Percentiles rank a stretch among this genome's conserved stretches.
Evolutionary conservation across 169 alveolate genomes (phyloP).

Genomic region (Eimeria praecox): DNA sequence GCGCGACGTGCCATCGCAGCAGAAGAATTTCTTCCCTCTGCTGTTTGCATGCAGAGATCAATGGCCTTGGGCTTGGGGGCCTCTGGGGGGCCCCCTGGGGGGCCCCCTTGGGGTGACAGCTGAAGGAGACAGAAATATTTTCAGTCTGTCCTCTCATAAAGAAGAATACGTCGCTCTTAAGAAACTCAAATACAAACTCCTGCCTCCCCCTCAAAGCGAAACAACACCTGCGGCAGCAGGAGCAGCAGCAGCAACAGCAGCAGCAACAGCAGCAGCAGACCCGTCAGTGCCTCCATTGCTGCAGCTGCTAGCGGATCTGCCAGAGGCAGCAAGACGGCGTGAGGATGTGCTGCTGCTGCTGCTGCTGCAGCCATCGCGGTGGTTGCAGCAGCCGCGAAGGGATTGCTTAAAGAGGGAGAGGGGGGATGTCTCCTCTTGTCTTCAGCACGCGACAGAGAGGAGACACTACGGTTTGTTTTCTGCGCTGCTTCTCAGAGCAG

Average conservation of each 20-base stretch:
- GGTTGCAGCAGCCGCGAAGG: conserved; percentile 10
- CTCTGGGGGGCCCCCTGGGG: not conserved
- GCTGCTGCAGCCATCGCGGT: conserved; percentile 59
- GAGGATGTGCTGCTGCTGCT: not conserved
- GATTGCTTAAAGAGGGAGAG: not conserved
- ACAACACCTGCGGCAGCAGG: not conserved
- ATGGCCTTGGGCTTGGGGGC: conserved; percentile 30
- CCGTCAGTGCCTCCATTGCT: not conserved
- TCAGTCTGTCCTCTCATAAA: not conserved
- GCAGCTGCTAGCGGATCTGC: conserved; percentile 45
- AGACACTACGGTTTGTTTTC: conserved; percentile 15
- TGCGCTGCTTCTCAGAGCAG: conserved; percentile 7
- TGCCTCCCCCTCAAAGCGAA: not conserved
- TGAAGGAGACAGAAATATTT: not conserved
- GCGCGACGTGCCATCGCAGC: conserved; percentile 13
- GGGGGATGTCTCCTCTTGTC: not conserved
- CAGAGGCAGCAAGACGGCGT: not conserved
- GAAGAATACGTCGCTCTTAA: not conserved
- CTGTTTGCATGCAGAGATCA: not conserved
- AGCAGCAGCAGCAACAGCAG: not conserved
- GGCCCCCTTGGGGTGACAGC: too few relatives aligned
- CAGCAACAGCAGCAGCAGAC: not conserved
- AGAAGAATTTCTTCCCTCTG: not conserved
- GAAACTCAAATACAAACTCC: not conserved
- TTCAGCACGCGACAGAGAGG: conserved; percentile 23